A percentile compares a stretch with the other conserved stretches of the same genome.
Evolutionary conservation across 2,329 filamentous ascomycete genomes (phyloP).

Genomic region (Chaetomiaceae sp.): DNA sequence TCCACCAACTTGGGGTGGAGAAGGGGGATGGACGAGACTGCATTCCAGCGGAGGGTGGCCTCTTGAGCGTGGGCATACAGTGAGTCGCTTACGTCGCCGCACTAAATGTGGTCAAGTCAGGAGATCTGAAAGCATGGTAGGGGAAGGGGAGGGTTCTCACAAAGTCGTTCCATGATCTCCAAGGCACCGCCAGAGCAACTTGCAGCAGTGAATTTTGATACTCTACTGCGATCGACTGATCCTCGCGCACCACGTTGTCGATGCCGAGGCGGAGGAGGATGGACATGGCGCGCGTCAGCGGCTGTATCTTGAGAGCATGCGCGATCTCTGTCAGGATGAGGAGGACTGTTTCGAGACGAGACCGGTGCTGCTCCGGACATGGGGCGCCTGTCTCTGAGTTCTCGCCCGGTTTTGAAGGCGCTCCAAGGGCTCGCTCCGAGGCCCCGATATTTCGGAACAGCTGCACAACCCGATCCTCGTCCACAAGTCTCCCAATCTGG

Average conservation of each 20-base stretch:
- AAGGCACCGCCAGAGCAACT: slow-evolving; percentile 41
- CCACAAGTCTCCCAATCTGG: slow-evolving; percentile 43
- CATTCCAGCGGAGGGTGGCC: slow-evolving; percentile 50
- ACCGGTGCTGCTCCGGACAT: slow-evolving; percentile 40
- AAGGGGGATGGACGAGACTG: slow-evolving; percentile 56
- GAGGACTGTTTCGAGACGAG: slow-evolving; percentile 41
- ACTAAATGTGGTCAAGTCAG: slow-evolving; percentile 32
- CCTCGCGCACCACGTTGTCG: slow-evolving; percentile 46
- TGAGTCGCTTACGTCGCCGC: slow-evolving; percentile 43
- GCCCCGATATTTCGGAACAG: slow-evolving; percentile 60
- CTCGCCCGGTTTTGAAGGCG: slow-evolving; percentile 26
- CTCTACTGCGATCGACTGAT: slow-evolving; percentile 37
- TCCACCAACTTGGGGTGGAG: slow-evolving; percentile 48
- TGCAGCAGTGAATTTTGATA: slow-evolving; percentile 42
- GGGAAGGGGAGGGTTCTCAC: slow-evolving; percentile 28
- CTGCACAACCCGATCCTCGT: slow-evolving; percentile 41
- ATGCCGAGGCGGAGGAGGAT: slow-evolving; percentile 52
- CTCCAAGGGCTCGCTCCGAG: slow-evolving; percentile 35
- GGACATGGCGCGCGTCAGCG: slow-evolving; percentile 39
- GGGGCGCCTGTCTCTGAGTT: slow-evolving; percentile 26
- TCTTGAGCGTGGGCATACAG: slow-evolving; percentile 45
- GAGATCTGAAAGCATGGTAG: background rate
- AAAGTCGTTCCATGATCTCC: slow-evolving; percentile 33
- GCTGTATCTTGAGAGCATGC: slow-evolving; percentile 31
- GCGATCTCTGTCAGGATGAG: slow-evolving; percentile 39